Conservation (phyloP, 225 moss, liverwort and hornwort genomes). For the Asterella californica region DNA sequence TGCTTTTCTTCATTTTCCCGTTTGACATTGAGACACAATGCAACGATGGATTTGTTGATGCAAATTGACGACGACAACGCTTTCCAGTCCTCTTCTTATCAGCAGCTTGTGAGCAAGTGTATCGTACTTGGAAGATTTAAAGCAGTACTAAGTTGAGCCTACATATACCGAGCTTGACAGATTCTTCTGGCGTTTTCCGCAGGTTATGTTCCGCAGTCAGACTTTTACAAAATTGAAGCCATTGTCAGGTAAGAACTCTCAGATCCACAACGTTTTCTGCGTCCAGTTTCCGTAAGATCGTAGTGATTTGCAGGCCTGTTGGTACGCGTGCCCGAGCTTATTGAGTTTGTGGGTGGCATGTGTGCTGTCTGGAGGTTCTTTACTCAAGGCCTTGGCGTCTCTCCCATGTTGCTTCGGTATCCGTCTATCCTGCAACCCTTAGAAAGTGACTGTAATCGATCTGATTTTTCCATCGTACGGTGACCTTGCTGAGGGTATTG, state of each 20-base stretch:
- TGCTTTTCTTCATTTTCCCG: no score
- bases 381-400: constrained; percentile 47
- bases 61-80: no score
- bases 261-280: background rate
- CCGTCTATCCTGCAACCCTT: background rate
- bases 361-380: constrained; percentile 12
- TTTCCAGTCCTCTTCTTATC: no score
- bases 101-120: no score
- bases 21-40: no score
- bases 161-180: background rate
- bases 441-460: background rate
- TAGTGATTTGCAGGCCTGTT: background rate
- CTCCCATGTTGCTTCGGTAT: constrained; percentile 38
- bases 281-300: background rate
- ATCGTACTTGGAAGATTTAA: background rate
- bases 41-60: no score
- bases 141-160: background rate
- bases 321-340: constrained; percentile 1
- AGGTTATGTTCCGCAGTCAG: constrained; percentile 52
- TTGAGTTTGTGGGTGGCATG: constrained; percentile 6
- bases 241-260: constrained; percentile 48
- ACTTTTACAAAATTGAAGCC: constrained; percentile 89
- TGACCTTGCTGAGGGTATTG: background rate
- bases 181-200: constrained; percentile 2
- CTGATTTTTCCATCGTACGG: background rate